Evolutionary conservation across 164 flowering plant species (phyloP), one percentile per base, ranked within the genome.

Genomic region (Aristolochia californica): DNA sequence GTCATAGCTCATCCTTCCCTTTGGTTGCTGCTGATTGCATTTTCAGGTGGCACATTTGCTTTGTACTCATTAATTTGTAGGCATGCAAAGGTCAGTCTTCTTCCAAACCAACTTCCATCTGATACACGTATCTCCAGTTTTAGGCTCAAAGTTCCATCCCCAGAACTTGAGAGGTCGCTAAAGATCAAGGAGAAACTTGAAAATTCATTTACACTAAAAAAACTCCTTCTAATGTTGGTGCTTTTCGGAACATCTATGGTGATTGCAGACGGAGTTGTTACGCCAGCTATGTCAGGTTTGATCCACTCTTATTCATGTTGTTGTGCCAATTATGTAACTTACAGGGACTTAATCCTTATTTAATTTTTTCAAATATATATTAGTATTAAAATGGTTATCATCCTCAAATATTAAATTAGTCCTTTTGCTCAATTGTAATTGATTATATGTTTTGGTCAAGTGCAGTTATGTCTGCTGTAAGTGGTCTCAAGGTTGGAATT

Each of bases 221-320:
- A 77, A 72, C 74, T 84, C 63, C 84, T 94, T 64, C 71, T 94
- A 65, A 71, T 86, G 71, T 67, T 90, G 59, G 97, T 94, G 43
- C 97, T 94, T 72, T 87, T 78, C 68, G 99, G 97, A 65, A 94
- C 97, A 63, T 76, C 99, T 27, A 88, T 94, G 96, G 93, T 94
- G 64, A 83, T 94, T 48, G 99, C 97, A 56, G 86, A 80, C 78
- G 99, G 95, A 54, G 90, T 84, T 71, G 85, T 94, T 56, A 94
- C 97, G 24, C 99, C 99, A n/a, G 96, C 89, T 30, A 94, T 94
- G 97, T 94, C 99, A 90, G 99, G 99, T 94, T 61, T 45, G 66
- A 22, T 61, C 30, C 51, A 12, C 24, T 52, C 38, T 43, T 30
- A 43, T 45, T 15, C 17, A 26, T 27, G 45, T 20, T 24, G 59